Base-by-base conservation (phyloP, 495 filamentous ascomycete genomes). In the Cladorrhinum samala region DNA sequence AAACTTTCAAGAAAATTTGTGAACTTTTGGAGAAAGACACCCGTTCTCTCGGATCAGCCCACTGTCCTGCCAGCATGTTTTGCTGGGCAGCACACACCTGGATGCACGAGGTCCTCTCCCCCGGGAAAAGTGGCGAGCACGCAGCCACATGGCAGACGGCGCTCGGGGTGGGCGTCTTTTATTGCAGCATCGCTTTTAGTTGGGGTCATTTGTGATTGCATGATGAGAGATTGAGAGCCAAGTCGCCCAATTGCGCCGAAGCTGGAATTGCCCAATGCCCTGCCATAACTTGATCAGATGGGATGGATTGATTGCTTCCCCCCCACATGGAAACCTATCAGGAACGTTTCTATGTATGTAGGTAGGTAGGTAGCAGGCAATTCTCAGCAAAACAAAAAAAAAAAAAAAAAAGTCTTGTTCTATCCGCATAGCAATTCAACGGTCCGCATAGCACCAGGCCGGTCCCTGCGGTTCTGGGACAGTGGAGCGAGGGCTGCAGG, bases 121-220 rank as follows among this genome's bases (percentile, higher is more conserved):
- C 27, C 11, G 27, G 27, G 5, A 33, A 36, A 50, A 20, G 19
- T 38, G 38, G 45, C 45, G 24, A 47, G 30, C 5, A 47, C 14
- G 41, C 54, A 57, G 54, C 54, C 54, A 52, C 49, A 39, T 52
- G 44, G 49, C 54, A 57, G 18, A 39, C 39, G 49, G 46, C 18
- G 46, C 46, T 49, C 38, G n/a, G n/a, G n/a, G n/a, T n/a, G n/a
- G n/a, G n/a, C n/a, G n/a, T n/a, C n/a, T n/a, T n/a, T n/a, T n/a
- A n/a, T n/a, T n/a, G n/a, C n/a, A n/a, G n/a, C 37, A 33, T 14
- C 38, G 7, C 13, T 39, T 38, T 16, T 14, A 20, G 18, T 20
- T 20, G 45, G 9, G 8, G 39, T 30, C 48, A 38, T 16, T 37
- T 40, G 48, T 19, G 18, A 37, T 19, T 25, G 9, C 13, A 36